phyloP scores from a whole-genome alignment of 805 yeast species.

The Saccharomyces mikatae region DNA sequence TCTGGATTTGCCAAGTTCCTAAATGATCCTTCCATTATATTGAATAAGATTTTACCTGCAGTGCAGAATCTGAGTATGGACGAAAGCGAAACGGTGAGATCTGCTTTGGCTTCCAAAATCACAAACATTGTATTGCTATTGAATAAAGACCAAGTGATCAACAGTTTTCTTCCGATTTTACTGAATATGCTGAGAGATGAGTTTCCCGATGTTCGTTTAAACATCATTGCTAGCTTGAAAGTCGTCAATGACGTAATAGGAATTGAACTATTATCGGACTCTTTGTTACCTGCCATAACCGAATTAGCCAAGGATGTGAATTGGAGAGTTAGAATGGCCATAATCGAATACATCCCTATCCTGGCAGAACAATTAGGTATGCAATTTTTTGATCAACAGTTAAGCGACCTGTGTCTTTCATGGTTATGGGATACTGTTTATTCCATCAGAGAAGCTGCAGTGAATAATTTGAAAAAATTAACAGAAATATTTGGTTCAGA shows the following conservation, averaged over 20 bases:
- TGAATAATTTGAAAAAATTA: conserved; percentile 66
- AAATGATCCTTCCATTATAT: conserved; percentile 41
- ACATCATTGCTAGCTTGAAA: conserved; percentile 85
- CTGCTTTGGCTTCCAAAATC: conserved; percentile 82
- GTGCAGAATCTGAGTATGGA: conserved; percentile 81
- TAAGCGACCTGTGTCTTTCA: conserved; percentile 85
- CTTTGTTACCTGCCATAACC: conserved; percentile 88
- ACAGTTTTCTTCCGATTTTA: conserved; percentile 77
- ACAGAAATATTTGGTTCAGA: conserved; percentile 83
- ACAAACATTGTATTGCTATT: conserved; percentile 80
- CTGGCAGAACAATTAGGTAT: conserved; percentile 92
- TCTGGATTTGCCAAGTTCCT: conserved; percentile 58
- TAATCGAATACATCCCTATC: conserved; percentile 91
- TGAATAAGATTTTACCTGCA: conserved; percentile 70
- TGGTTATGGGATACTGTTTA: conserved; percentile 98
- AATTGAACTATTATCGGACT: conserved; percentile 75
- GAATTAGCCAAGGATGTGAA: conserved; percentile 93
- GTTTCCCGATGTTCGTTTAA: conserved; percentile 90
- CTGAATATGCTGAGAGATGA: conserved; percentile 93
- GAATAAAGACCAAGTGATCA: conserved; percentile 76
- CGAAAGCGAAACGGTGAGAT: conserved; percentile 86
- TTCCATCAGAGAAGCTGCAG: conserved; percentile 95
- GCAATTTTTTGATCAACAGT: conserved; percentile 83
- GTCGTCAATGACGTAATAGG: conserved; percentile 93
- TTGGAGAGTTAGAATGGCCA: conserved; percentile 96